Evolutionary conservation across 306 rosid genomes (phyloP), one percentile per base, ranked within the genome.

Genomic region (Medicago arabica): DNA sequence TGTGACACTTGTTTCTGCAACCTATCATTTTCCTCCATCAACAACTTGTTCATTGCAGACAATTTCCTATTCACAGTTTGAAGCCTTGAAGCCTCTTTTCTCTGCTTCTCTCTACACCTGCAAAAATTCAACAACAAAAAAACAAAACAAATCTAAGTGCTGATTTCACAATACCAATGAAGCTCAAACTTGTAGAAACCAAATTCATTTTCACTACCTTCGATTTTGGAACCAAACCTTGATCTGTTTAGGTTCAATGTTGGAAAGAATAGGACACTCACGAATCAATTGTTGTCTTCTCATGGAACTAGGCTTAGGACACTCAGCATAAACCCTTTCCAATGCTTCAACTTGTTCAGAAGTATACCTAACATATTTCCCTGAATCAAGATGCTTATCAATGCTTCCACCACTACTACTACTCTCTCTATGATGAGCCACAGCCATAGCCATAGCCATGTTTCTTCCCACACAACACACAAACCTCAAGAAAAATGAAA

Each of bases 201-300:
- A 59, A 72, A 40, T 21, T 21, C 23, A 21, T 38, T 3, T 7
- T 54, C 4, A 14, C 6, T 70, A 90, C 98, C 99, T 92, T 23
- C 99, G 89, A 88, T 95, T 95, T 80, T 95, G 99, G 71, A 95
- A 95, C 99, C 99, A 95, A 79, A 95, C 99, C 76, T 95, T 95
- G 93, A 95, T 95, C 90, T 95, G 99, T 82, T 92, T 95, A 15
- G 99, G 97, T 69, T 95, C 99, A 61, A 95, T 89, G 87, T 90
- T 90, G 36, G 90, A 85, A 60, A 95, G 96, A 88, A 90, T 95
- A 72, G 97, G 92, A 73, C 97, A 95, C 64, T 95, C 99, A 6
- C 98, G 88, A 83, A 95, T 92, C 81, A 95, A 63, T 71, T 92
- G 99, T 51, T 95, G 98, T 69, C 99, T 85, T n/a, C 98, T 86